phyloP scores from a whole-genome alignment of 495 filamentous ascomycete genomes.

The Penicillium dipodomyicola region DNA sequence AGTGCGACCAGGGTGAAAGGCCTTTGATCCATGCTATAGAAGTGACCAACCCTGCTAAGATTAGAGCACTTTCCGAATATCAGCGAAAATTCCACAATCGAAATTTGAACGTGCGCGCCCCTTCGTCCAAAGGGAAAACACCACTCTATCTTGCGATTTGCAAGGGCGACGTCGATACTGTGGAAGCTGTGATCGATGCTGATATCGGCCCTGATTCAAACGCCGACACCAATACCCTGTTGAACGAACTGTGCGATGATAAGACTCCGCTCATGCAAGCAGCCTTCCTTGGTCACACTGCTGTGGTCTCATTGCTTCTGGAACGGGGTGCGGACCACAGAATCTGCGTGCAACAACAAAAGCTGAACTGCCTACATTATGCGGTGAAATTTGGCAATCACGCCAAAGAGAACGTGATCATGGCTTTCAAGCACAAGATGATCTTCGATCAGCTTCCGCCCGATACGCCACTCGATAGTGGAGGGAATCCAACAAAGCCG shows the following conservation, averaged over 20 bases:
- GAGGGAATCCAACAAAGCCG: background rate
- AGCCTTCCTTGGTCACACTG: background rate
- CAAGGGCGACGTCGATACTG: background rate
- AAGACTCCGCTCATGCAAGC: conserved; percentile 8
- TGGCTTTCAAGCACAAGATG: background rate
- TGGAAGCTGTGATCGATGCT: conserved; percentile 5
- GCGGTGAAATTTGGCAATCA: background rate
- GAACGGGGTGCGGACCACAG: background rate
- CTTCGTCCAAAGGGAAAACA: background rate
- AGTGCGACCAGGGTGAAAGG: background rate
- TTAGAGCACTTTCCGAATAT: background rate
- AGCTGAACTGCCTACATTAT: conserved; percentile 1
- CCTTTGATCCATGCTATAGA: conserved; percentile 5
- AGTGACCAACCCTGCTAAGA: background rate
- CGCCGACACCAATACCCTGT: background rate
- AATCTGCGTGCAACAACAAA: background rate
- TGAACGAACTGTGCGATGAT: background rate
- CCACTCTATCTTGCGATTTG: conserved; percentile 5
- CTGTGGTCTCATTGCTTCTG: background rate
- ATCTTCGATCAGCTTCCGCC: background rate
- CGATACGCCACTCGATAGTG: background rate
- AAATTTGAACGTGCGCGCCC: conserved; percentile 3
- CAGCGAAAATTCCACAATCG: background rate
- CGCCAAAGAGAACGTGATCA: background rate
- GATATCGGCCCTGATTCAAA: background rate